Evolutionary conservation across 1,284 basidiomycete genomes (phyloP).

Genomic region (Testicularia cyperi): DNA sequence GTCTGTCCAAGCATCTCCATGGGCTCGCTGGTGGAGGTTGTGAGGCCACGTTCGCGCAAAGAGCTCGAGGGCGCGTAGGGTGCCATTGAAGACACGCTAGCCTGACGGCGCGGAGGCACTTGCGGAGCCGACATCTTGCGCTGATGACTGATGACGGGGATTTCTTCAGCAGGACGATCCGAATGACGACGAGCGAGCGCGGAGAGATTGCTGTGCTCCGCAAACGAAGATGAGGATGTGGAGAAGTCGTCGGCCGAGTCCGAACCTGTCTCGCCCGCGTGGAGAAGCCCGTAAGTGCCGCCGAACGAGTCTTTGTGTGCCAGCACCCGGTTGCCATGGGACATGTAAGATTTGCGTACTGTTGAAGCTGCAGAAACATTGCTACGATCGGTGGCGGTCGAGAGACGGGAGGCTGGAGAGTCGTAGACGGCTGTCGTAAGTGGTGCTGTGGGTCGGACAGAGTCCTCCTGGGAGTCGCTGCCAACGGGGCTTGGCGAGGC

Average conservation of each 20-base stretch:
- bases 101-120: neutral
- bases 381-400: slow-evolving; percentile 4
- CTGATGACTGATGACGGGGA: slow-evolving; percentile 6
- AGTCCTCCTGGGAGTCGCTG: slow-evolving; percentile 31
- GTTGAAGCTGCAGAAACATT: neutral
- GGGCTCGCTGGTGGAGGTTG: slow-evolving; percentile 5
- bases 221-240: neutral
- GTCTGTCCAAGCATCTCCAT: slow-evolving; percentile 20
- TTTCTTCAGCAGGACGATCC: neutral
- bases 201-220: neutral
- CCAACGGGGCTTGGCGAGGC: slow-evolving; percentile 16
- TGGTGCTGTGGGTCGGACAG: no score
- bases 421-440: no score
- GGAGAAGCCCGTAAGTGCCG: slow-evolving; percentile 15
- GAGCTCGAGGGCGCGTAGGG: neutral
- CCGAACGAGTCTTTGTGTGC: slow-evolving; percentile 40
- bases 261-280: slow-evolving; percentile 3
- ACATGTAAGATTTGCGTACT: slow-evolving; percentile 11
- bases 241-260: slow-evolving; percentile 13
- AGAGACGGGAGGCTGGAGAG: slow-evolving; percentile 2
- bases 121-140: slow-evolving; percentile 13
- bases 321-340: slow-evolving; percentile 12
- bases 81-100: neutral
- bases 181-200: no score
- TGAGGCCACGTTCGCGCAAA: no score